Percentiles rank a stretch among this genome's conserved stretches.
phyloP scores from a whole-genome alignment of 805 yeast species.

The Ascoidea rubescens region DNA sequence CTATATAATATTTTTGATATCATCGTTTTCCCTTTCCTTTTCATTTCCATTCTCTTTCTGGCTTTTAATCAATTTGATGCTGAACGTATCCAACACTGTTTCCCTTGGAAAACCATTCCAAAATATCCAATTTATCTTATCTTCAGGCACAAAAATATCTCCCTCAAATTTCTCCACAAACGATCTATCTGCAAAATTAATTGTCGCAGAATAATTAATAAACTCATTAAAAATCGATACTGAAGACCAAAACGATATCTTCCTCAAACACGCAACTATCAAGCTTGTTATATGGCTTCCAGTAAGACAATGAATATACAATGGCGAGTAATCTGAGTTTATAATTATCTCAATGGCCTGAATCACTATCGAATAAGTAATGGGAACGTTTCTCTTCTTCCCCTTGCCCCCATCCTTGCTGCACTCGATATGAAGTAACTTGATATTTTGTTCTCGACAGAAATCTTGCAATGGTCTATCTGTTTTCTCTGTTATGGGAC shows the following conservation, averaged over 20 bases:
- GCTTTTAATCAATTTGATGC: too few species aligned
- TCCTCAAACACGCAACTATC: constrained; percentile 75
- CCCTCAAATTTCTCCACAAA: constrained; percentile 75
- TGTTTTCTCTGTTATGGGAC: constrained; percentile 40
- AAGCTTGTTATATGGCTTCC: constrained; percentile 83
- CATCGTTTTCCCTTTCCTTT: too few species aligned
- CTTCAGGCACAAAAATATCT: constrained; percentile 38
- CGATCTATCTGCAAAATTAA: constrained; percentile 68
- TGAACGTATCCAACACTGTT: background rate
- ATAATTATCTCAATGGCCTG: constrained; percentile 49
- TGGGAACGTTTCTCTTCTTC: constrained; percentile 73
- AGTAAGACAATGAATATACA: constrained; percentile 75
- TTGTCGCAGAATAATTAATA: constrained; percentile 57
- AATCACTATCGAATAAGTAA: constrained; percentile 49
- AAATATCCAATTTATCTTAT: constrained; percentile 19
- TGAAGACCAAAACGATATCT: constrained; percentile 76
- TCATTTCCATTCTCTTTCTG: too few species aligned
- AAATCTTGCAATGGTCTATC: constrained; percentile 40
- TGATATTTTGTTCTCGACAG: constrained; percentile 39
- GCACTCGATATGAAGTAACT: constrained; percentile 53
- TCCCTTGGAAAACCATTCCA: background rate
- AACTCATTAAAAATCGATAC: constrained; percentile 83
- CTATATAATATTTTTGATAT: too few species aligned
- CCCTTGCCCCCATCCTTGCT: constrained; percentile 50
- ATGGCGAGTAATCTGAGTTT: constrained; percentile 47